phyloP scores from a whole-genome alignment of 2,329 filamentous ascomycete species.

The Pestalotiopsis sp. region DNA sequence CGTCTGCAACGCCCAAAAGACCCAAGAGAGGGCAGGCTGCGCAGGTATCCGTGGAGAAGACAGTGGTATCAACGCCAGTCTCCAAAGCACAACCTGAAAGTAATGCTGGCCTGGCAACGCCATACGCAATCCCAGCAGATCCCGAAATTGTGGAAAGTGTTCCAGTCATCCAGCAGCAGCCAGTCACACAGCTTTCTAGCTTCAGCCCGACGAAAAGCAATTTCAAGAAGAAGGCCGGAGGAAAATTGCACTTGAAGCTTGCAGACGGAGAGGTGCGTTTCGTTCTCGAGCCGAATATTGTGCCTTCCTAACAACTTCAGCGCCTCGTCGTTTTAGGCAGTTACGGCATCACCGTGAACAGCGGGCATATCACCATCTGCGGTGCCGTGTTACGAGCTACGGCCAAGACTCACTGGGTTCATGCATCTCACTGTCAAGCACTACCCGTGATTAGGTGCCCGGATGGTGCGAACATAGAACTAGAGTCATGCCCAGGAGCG shows the following conservation, averaged over 20 bases:
- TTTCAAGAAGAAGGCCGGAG: slow-evolving; percentile 23
- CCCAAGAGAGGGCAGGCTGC: slow-evolving; percentile 14
- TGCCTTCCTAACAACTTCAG: slow-evolving; percentile 37
- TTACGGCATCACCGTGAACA: slow-evolving; percentile 63
- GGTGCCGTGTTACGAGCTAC: slow-evolving; percentile 62
- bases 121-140: background rate
- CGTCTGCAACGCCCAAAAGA: slow-evolving; percentile 16
- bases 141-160: slow-evolving; percentile 6
- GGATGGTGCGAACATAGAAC: slow-evolving; percentile 52
- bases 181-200: slow-evolving; percentile 25
- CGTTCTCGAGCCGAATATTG: too few relatives aligned
- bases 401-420: slow-evolving; percentile 54
- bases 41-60: background rate
- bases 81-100: background rate
- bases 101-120: background rate
- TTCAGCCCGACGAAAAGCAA: slow-evolving; percentile 29
- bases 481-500: slow-evolving; percentile 55
- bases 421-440: slow-evolving; percentile 69
- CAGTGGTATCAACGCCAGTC: background rate
- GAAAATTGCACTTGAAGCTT: slow-evolving; percentile 24
- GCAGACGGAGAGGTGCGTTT: slow-evolving; percentile 30
- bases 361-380: slow-evolving; percentile 65
- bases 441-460: slow-evolving; percentile 65
- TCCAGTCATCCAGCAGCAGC: slow-evolving; percentile 10
- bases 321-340: slow-evolving; percentile 67